Base-by-base conservation (phyloP, 1,284 basidiomycete species). In the Coniophora puteana region DNA sequence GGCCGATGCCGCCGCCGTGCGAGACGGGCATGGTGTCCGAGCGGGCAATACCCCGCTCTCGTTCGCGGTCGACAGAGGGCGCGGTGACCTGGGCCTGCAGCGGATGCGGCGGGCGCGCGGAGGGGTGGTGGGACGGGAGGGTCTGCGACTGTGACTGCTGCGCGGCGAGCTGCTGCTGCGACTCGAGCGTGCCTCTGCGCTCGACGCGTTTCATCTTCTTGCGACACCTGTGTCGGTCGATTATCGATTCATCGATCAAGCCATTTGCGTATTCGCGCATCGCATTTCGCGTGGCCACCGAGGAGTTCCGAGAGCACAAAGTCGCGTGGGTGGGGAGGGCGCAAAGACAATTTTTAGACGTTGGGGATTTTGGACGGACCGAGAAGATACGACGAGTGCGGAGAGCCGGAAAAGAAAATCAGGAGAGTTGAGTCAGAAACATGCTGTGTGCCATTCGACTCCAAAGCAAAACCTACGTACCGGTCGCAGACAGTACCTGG, bases 151-250 rank as follows among this genome's bases (percentile, higher is more conserved):
- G 40, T 14, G 31, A 22, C 26, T 23, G 34, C 25, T 11, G 20
- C 35, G 11, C 10, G 23, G 10, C 16, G 59, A 51, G 7, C 41
- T 52, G 48, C 10, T 52, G 51, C 35, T 61, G 54, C 25, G 51
- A 51, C 38, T 61, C 78, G 5, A 84, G 57, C 13, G 83, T 86
- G 5, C 83, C 83, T 8, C 85, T 69, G 13, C 83, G 69, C 58
- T 89, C 87, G 30, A 87, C 81, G 2, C 86, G 77, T 64, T 88
- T 88, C 86, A 89, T 89, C 62, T 89, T 89, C 63, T 89, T 89
- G 40, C 86, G 73, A 62, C 86, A 88, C 41, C 79, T 81, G 45
- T 23, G 46, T 37, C 13, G 27, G n/a, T n/a, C n/a, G n/a, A n/a
- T n/a, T n/a, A 28, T 34, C 25, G 12, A 35, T n/a, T n/a, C n/a